Conservation (phyloP, 2,329 filamentous ascomycete species). For the Phaeomoniella chlamydospora region DNA sequence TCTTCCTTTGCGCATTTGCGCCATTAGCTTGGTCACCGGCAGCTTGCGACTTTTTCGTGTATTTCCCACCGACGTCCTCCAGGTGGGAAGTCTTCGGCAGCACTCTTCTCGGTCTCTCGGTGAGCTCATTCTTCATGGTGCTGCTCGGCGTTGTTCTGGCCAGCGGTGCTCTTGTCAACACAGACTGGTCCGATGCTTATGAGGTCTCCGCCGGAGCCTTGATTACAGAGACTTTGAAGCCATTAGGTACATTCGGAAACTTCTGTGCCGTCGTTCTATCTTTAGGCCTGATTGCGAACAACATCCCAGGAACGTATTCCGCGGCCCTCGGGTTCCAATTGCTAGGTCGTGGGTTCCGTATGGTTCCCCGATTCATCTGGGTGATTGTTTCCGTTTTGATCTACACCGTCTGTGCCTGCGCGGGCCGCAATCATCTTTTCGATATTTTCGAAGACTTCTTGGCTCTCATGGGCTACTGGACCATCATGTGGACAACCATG, state of each 20-base stretch:
- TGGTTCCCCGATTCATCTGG: slow-evolving; percentile 50
- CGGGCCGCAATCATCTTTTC: slow-evolving; percentile 44
- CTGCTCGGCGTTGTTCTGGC: slow-evolving; percentile 48
- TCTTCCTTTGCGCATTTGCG: slow-evolving; percentile 52
- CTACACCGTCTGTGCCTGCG: slow-evolving; percentile 50
- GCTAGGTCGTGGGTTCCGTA: slow-evolving; percentile 42
- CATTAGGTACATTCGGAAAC: slow-evolving; percentile 47
- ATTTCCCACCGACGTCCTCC: slow-evolving; percentile 41
- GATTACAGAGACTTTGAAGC: slow-evolving; percentile 46
- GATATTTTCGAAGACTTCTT: slow-evolving; percentile 57
- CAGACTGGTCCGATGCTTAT: slow-evolving; percentile 44
- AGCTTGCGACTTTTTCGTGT: slow-evolving; percentile 48
- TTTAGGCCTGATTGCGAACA: slow-evolving; percentile 51
- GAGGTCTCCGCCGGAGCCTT: slow-evolving; percentile 41
- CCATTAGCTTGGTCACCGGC: slow-evolving; percentile 37
- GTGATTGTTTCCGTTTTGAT: slow-evolving; percentile 47
- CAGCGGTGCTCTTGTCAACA: slow-evolving; percentile 37
- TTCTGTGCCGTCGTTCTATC: slow-evolving; percentile 53
- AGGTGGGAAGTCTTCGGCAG: slow-evolving; percentile 39
- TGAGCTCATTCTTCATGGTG: slow-evolving; percentile 47
- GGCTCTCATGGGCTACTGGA: slow-evolving; percentile 58
- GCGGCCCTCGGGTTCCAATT: slow-evolving; percentile 55
- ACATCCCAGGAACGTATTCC: slow-evolving; percentile 50
- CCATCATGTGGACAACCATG: slow-evolving; percentile 50
- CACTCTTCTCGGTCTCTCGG: slow-evolving; percentile 40